Evolutionary conservation across 2,329 filamentous ascomycete species (phyloP), one percentile per base, ranked within the genome.

Genomic region (Chaetomiaceae sp.): DNA sequence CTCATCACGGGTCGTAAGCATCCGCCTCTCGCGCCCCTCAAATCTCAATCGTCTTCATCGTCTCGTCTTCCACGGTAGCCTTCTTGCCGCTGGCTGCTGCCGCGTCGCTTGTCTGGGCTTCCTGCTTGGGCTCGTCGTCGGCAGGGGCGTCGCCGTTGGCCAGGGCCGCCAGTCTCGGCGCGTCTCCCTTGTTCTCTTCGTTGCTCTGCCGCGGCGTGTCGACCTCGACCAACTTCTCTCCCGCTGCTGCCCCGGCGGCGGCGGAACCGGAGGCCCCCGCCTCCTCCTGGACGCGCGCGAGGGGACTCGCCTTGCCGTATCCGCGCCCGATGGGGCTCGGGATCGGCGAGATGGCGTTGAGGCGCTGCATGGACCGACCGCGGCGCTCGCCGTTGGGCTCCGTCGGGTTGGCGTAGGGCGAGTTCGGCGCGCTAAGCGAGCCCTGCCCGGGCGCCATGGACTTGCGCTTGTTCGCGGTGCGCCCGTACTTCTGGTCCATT

Each of bases 401-500:
- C 3, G 76, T 74, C 1, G 86, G 85, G 63, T 79, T 85, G 41
- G 77, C 75, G 64, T 91, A 91, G 5, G 82, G 81, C 3, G 79
- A 83, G 40, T 67, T 73, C 13, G 76, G 73, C 59, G 66, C 65
- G 44, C 72, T 73, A 23, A 67, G 62, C 33, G 60, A 61, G 3
- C 40, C 48, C 16, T 50, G 38, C 14, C 61, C 58, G 3, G 73
- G 70, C 2, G 66, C 71, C 59, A 71, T 70, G 1, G 81, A 83
- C 56, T 70, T 77, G 53, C 82, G 75, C 66, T 79, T 78, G 46
- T 68, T 69, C 35, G 68, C 69, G 30, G 77, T 74, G 53, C 93
- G 79, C 42, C 92, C 92, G 67, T 93, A 87, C 73, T 96, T 97
- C 68, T 97, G 92, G 66, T 99, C 93, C 71, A 87, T 85, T 65